These are phyloP conservation scores for Aspergillus baeticus DNA, from an alignment of 495 filamentous ascomycete species.

Conservation along the genomic window DNA sequence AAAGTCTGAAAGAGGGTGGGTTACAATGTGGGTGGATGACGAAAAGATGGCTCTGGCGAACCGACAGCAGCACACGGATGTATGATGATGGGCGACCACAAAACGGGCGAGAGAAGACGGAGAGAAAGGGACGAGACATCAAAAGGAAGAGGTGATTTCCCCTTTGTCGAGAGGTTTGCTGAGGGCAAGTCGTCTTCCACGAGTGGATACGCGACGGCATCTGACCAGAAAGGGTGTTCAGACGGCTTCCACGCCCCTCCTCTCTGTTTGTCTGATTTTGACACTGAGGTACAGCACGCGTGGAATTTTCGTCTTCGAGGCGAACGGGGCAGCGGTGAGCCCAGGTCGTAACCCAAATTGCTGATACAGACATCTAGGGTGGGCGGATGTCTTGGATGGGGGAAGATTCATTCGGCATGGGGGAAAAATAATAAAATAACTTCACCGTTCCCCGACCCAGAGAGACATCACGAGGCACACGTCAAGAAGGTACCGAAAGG, in stretches of 20 bases:
- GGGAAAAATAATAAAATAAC: conserved; percentile 5
- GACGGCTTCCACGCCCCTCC: background rate
- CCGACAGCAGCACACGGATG: conserved; percentile 3
- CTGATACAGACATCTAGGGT: conserved; percentile 15
- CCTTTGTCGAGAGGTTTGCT: conserved; percentile 11
- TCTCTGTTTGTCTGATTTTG: conserved; percentile 22
- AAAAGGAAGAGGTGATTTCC: conserved; percentile 8
- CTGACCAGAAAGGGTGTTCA: conserved; percentile 14
- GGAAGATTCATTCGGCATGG: conserved; percentile 16
- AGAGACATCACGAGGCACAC: conserved; percentile 24
- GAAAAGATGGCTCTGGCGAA: conserved; percentile 11
- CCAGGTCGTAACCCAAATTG: conserved; percentile 8
- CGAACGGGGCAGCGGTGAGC: conserved; percentile 25
- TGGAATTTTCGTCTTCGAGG: conserved; percentile 20
- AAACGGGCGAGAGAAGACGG: conserved; percentile 6
- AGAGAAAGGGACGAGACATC: conserved; percentile 5
- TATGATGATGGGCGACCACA: conserved; percentile 13
- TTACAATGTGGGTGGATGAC: conserved; percentile 11
- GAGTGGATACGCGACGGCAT: conserved; percentile 21
- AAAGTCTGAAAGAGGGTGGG: conserved; percentile 13
- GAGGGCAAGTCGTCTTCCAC: background rate
- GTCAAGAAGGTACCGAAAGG: conserved; percentile 13
- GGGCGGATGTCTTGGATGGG: conserved; percentile 26
- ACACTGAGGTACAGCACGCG: conserved; percentile 9
- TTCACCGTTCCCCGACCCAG: conserved; percentile 22